Conservation (phyloP, 2,329 filamentous ascomycete genomes). For the Harringtonia aguacate region DNA sequence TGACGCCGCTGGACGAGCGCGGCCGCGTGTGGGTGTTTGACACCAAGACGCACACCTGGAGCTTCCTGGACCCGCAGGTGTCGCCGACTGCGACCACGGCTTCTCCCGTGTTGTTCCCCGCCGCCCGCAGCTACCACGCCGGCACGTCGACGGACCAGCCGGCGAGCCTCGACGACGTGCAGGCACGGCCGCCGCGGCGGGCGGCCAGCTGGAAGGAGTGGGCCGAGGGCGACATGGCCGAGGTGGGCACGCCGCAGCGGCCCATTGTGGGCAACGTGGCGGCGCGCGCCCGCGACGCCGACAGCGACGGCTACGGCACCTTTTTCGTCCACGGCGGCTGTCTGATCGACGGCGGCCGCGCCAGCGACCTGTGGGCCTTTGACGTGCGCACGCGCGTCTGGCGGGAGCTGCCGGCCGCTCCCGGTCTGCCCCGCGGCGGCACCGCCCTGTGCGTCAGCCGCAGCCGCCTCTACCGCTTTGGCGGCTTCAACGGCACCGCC, state of each 20-base stretch:
- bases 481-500: conserved; percentile 61
- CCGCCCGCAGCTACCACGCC: conserved; percentile 61
- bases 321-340: conserved; percentile 72
- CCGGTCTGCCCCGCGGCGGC: conserved; percentile 55
- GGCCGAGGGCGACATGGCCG: conserved; percentile 42
- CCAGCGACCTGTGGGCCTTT: conserved; percentile 69
- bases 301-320: conserved; percentile 51
- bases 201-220: conserved; percentile 42
- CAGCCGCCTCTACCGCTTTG: conserved; percentile 64
- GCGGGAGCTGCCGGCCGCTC: conserved; percentile 57
- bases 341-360: conserved; percentile 50
- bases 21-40: conserved; percentile 71
- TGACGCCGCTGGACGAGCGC: conserved; percentile 60
- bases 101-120: conserved; percentile 34
- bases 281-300: conserved; percentile 47
- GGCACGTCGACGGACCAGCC: conserved; percentile 34
- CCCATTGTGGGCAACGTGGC: conserved; percentile 48
- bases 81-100: conserved; percentile 15
- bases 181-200: conserved; percentile 20
- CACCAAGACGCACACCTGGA: conserved; percentile 54
- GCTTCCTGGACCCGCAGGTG: conserved; percentile 45
- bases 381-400: conserved; percentile 53
- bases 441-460: conserved; percentile 54
- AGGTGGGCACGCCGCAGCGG: conserved; percentile 46
- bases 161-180: conserved; percentile 12